phyloP scores from a whole-genome alignment of 768 basidiomycete genomes.

The Sistotremastrum suecicum region DNA sequence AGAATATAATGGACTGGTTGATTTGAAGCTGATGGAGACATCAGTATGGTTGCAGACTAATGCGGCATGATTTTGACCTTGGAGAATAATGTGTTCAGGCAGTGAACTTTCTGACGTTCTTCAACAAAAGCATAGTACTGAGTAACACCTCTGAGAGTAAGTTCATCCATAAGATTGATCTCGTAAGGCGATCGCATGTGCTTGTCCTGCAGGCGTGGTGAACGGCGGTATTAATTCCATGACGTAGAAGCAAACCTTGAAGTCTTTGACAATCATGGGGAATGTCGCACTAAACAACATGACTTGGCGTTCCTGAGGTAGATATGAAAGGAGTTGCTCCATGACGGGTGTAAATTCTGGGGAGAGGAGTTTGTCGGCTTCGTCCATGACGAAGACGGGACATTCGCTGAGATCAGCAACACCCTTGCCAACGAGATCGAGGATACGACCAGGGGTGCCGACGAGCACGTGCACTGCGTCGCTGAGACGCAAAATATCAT shows the following conservation, averaged over 20 bases:
- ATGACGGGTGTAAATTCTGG: slow-evolving; percentile 98
- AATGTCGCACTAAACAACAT: slow-evolving; percentile 99
- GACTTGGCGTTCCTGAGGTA: slow-evolving; percentile 80
- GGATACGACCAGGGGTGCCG: slow-evolving; percentile 90
- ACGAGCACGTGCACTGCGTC: slow-evolving; percentile 93
- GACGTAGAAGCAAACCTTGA: slow-evolving; percentile 50
- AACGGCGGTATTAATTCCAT: background rate
- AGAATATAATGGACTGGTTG: slow-evolving; percentile 99
- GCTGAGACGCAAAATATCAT: slow-evolving; percentile 86
- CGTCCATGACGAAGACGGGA: slow-evolving; percentile 98
- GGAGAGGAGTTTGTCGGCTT: slow-evolving; percentile 94
- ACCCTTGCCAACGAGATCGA: slow-evolving; percentile 85
- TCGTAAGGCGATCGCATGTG: slow-evolving; percentile 94
- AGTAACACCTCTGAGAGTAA: slow-evolving; percentile 94
- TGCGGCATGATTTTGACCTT: slow-evolving; percentile 38
- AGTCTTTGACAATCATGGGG: slow-evolving; percentile 98
- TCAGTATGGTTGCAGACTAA: slow-evolving; percentile 1
- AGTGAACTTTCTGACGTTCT: slow-evolving; percentile 98
- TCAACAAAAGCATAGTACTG: slow-evolving; percentile 99
- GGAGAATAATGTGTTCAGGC: slow-evolving; percentile 97
- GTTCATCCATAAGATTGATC: slow-evolving; percentile 99
- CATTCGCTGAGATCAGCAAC: slow-evolving; percentile 92
- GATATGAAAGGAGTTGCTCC: slow-evolving; percentile 82
- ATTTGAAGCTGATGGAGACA: slow-evolving; percentile 72
- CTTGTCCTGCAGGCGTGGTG: slow-evolving; percentile 48